Percentiles rank a stretch among this genome's conserved stretches.
These are phyloP conservation scores for Dipsacomyces acuminosporus DNA, from an alignment of 371 early-diverging fungal genomes.

Conservation along the genomic window DNA sequence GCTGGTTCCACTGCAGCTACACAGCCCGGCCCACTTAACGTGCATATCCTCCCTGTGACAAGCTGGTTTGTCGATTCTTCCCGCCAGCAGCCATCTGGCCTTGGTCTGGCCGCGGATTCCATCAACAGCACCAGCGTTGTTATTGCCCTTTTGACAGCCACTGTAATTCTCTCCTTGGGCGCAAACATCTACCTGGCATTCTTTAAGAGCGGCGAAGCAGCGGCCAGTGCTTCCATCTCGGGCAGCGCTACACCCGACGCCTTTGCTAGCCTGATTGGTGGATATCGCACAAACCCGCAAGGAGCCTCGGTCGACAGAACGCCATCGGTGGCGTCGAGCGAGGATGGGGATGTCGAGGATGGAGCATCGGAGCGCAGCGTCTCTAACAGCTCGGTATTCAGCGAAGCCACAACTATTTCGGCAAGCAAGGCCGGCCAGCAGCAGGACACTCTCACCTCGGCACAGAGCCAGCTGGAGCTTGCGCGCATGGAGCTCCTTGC, in stretches of 20 bases:
- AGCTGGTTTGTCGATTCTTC: conserved; percentile 11
- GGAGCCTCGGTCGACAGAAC: no score
- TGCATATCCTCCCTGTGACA: conserved; percentile 28
- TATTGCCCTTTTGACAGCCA: conserved; percentile 23
- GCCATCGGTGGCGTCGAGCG: conserved; percentile 7
- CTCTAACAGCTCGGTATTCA: neutral
- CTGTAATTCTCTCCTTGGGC: conserved; percentile 32
- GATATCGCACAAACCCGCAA: no score
- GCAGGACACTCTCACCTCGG: no score
- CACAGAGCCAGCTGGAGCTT: conserved; percentile 3
- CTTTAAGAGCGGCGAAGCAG: conserved; percentile 9
- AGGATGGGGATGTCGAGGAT: conserved; percentile 10
- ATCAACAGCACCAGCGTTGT: conserved; percentile 28
- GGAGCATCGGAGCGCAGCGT: conserved; percentile 2
- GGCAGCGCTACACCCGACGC: no score
- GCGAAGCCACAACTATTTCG: neutral
- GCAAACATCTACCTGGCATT: conserved; percentile 37
- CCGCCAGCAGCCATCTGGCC: neutral
- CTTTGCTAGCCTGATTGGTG: no score
- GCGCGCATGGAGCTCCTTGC: conserved; percentile 25
- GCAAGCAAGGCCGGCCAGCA: no score
- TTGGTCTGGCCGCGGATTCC: neutral
- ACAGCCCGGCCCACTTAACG: conserved; percentile 8
- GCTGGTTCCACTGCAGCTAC: neutral
- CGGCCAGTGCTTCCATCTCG: no score